These are phyloP conservation scores for Glarea lozoyensis DNA, from an alignment of 495 filamentous ascomycete genomes.

Conservation along the genomic window DNA sequence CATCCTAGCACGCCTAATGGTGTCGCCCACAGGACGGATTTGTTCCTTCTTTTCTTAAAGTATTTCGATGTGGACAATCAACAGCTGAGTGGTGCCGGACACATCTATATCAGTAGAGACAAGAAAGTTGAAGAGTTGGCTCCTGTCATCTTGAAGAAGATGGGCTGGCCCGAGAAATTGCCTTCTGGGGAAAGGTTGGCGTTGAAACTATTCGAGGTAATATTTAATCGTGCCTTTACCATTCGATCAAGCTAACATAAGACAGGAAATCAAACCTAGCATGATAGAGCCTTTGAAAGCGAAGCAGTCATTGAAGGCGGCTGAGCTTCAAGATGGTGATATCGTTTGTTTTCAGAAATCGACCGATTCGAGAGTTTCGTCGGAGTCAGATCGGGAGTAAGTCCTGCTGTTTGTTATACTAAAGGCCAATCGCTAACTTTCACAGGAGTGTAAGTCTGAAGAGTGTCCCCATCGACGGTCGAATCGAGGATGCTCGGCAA, in stretches of 20 bases:
- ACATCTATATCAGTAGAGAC: conserved; percentile 78
- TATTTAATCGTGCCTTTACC: conserved; percentile 3
- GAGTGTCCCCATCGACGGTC: conserved; percentile 22
- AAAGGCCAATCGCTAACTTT: not conserved
- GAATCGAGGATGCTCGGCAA: conserved; percentile 57
- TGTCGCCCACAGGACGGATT: conserved; percentile 34
- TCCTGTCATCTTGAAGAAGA: conserved; percentile 67
- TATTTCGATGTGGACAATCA: conserved; percentile 76
- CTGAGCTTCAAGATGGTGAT: conserved; percentile 95
- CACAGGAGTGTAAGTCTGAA: not conserved
- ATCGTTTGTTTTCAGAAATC: conserved; percentile 83
- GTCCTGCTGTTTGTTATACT: conserved; percentile 19
- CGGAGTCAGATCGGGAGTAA: conserved; percentile 53
- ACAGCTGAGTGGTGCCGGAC: conserved; percentile 61
- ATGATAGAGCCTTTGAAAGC: conserved; percentile 96
- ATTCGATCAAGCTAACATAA: conserved; percentile 14
- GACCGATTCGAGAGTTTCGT: conserved; percentile 22
- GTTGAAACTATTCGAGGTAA: conserved; percentile 64
- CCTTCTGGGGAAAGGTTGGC: conserved; percentile 26
- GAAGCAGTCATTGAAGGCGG: conserved; percentile 76
- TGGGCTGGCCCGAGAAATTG: conserved; percentile 66
- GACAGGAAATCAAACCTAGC: conserved; percentile 85
- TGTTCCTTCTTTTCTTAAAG: conserved; percentile 85
- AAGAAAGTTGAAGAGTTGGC: conserved; percentile 84
- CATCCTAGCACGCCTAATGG: conserved; percentile 27